phyloP scores from a whole-genome alignment of 2,329 filamentous ascomycete genomes.

The Calonectria henricotiae region DNA sequence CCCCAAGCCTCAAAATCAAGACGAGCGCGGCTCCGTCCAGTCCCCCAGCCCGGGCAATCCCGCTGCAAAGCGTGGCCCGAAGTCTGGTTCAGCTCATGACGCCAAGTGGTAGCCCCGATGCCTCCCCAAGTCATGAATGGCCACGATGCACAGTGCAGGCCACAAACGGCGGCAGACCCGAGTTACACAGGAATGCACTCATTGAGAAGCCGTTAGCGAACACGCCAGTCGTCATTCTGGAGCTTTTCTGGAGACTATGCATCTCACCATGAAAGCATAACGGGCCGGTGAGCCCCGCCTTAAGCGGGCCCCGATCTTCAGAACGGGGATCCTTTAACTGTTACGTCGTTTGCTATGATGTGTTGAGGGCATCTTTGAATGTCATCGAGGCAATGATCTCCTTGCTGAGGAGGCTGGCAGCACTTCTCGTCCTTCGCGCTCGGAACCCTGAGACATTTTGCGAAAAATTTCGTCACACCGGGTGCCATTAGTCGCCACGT shows the following conservation, averaged over 20 bases:
- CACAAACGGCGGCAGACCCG: conserved; percentile 28
- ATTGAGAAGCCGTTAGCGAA: conserved; percentile 35
- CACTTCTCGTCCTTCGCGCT: neutral
- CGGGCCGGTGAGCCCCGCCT: conserved; percentile 47
- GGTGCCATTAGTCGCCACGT: conserved; percentile 37
- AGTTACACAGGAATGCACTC: conserved; percentile 31
- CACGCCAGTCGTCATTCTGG: conserved; percentile 49
- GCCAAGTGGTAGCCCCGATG: neutral
- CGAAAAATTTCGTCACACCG: conserved; percentile 17
- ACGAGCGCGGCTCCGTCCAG: conserved; percentile 35
- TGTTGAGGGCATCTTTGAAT: conserved; percentile 22
- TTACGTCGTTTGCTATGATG: conserved; percentile 36
- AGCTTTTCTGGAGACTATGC: conserved; percentile 42
- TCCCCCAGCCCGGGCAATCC: conserved; percentile 27
- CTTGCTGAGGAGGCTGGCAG: conserved; percentile 6
- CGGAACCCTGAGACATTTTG: conserved; percentile 26
- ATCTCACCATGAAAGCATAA: conserved; percentile 41
- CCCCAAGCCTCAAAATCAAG: conserved; percentile 26
- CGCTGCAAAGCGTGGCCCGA: conserved; percentile 17
- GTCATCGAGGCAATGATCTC: conserved; percentile 33
- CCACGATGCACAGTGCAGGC: conserved; percentile 4
- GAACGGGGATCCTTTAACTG: conserved; percentile 40
- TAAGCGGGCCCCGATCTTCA: conserved; percentile 49
- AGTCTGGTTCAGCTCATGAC: conserved; percentile 4
- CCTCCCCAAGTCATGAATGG: conserved; percentile 18